These are phyloP conservation scores for Cryphonectria radicalis DNA, from an alignment of 2,329 filamentous ascomycete species.

Conservation along the genomic window DNA sequence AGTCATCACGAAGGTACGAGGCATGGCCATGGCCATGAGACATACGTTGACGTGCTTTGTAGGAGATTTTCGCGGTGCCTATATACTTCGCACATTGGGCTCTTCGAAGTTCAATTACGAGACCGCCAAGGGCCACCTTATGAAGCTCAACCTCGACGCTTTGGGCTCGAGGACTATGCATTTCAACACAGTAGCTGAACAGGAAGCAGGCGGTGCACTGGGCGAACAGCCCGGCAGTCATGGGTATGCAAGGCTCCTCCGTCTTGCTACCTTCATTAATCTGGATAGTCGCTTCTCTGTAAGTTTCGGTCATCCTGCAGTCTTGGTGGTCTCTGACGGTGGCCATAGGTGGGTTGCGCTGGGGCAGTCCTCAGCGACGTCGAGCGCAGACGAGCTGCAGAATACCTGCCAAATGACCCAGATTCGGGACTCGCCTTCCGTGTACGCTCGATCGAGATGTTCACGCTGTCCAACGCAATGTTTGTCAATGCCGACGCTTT, in stretches of 20 bases:
- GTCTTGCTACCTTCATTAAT: slow-evolving; percentile 72
- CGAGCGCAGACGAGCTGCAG: slow-evolving; percentile 67
- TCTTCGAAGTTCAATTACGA: slow-evolving; percentile 75
- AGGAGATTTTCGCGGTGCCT: slow-evolving; percentile 46
- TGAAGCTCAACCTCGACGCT: slow-evolving; percentile 58
- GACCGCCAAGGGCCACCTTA: slow-evolving; percentile 67
- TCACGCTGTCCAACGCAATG: slow-evolving; percentile 69
- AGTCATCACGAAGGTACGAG: slow-evolving; percentile 30
- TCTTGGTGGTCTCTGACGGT: slow-evolving; percentile 4
- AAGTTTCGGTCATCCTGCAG: slow-evolving; percentile 31
- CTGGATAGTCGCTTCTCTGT: slow-evolving; percentile 75
- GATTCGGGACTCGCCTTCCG: slow-evolving; percentile 59
- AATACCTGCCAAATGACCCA: slow-evolving; percentile 64
- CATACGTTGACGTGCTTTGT: slow-evolving; percentile 15
- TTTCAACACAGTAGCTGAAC: slow-evolving; percentile 49
- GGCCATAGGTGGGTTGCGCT: slow-evolving; percentile 72
- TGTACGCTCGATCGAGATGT: slow-evolving; percentile 72
- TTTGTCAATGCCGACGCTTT: slow-evolving; percentile 83
- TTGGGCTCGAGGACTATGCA: slow-evolving; percentile 58
- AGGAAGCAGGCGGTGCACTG: slow-evolving; percentile 44
- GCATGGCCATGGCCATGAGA: background rate
- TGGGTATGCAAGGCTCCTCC: slow-evolving; percentile 60
- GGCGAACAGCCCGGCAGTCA: slow-evolving; percentile 45
- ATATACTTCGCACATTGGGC: slow-evolving; percentile 68
- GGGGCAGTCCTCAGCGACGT: slow-evolving; percentile 85